These are phyloP conservation scores for Saussurea involucrata DNA, from an alignment of 129 eudicot species.

Conservation along the genomic window DNA sequence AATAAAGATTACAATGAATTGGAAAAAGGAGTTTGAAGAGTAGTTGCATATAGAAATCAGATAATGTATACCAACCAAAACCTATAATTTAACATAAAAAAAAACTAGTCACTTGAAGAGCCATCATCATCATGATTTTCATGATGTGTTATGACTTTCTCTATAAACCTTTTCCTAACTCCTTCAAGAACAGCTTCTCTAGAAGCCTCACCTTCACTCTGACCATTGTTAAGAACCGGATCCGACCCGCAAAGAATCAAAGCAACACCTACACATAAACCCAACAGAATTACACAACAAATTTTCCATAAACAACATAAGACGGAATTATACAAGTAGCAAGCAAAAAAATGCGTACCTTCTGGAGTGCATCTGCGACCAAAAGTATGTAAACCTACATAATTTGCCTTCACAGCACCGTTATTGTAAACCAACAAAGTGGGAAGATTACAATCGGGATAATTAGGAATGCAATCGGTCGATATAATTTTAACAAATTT, in stretches of 20 bases:
- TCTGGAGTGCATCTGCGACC: slow-evolving; percentile 95
- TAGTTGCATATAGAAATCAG: not conserved
- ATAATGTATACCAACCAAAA: not conserved
- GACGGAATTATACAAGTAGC: not conserved
- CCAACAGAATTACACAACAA: not conserved
- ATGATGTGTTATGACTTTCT: slow-evolving; percentile 68
- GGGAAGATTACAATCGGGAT: slow-evolving; percentile 95
- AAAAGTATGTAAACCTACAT: slow-evolving; percentile 68
- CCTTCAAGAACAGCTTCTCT: slow-evolving; percentile 74
- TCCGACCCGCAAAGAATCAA: slow-evolving; percentile 74
- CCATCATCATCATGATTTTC: slow-evolving; percentile 81
- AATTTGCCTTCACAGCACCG: slow-evolving; percentile 84
- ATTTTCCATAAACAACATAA: not conserved
- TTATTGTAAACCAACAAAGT: slow-evolving; percentile 86
- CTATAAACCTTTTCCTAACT: slow-evolving; percentile 73
- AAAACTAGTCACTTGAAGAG: slow-evolving; percentile 60
- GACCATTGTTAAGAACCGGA: slow-evolving; percentile 89
- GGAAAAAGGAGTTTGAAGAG: not conserved
- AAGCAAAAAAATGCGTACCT: slow-evolving; percentile 45
- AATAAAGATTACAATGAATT: not conserved
- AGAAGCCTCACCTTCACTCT: slow-evolving; percentile 61
- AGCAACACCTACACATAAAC: slow-evolving; percentile 61
- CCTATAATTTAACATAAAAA: not conserved
- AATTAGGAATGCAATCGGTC: slow-evolving; percentile 93
- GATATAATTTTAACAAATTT: slow-evolving; percentile 92